These are phyloP conservation scores for Cymbopogon flexuosus DNA, from an alignment of 202 grass and related monocot species.

Conservation along the genomic window DNA sequence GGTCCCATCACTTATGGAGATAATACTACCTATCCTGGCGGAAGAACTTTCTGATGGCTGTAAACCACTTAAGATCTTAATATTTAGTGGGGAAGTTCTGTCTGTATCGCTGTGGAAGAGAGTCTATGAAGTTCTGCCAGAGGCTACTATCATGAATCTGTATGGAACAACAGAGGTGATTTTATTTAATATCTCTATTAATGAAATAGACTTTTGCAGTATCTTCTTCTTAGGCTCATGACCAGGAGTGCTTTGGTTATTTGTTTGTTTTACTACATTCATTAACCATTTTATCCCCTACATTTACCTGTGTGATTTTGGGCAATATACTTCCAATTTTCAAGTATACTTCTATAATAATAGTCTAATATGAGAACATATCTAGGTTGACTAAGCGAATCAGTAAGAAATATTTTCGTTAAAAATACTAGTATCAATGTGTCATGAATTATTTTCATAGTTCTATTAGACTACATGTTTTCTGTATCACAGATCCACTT, in stretches of 20 bases:
- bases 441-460: not conserved
- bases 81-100: slow-evolving; percentile 81
- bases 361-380: not conserved
- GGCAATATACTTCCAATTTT: not conserved
- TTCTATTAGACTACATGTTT: not conserved
- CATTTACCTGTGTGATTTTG: not conserved
- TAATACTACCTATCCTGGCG: slow-evolving; percentile 47
- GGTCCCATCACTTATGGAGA: slow-evolving; percentile 74
- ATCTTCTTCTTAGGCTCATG: not conserved
- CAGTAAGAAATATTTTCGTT: not conserved
- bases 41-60: slow-evolving; percentile 36
- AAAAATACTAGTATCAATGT: not conserved
- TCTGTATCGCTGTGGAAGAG: slow-evolving; percentile 58
- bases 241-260: not conserved
- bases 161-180: slow-evolving; percentile 92
- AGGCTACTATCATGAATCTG: slow-evolving; percentile 73
- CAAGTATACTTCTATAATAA: not conserved
- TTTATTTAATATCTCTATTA: slow-evolving; percentile 12
- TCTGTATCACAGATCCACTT: not conserved
- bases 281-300: not conserved
- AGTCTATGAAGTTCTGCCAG: slow-evolving; percentile 51
- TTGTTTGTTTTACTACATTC: slow-evolving; percentile 6
- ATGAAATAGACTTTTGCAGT: not conserved
- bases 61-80: slow-evolving; percentile 60
- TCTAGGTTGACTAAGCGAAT: not conserved